These are phyloP conservation scores for Fusarium lyarnte DNA, from an alignment of 2,329 filamentous ascomycete genomes.

Conservation along the genomic window DNA sequence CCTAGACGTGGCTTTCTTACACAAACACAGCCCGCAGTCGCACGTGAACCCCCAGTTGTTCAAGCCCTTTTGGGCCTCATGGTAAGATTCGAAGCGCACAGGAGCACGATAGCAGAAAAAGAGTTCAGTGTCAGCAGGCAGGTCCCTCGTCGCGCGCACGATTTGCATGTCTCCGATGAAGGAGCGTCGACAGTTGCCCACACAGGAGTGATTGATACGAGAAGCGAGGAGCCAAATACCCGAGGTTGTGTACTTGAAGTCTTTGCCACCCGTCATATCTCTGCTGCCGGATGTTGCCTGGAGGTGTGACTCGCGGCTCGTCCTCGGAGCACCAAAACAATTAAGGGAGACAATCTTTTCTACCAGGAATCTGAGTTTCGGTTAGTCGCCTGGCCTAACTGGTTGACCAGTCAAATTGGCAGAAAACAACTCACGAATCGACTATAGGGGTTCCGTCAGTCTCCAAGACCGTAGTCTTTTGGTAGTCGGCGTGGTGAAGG, in stretches of 20 bases:
- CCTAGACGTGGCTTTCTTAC: neutral
- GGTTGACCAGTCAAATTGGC: accelerated
- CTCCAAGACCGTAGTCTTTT: neutral
- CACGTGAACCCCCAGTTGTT: neutral
- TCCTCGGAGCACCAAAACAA: neutral
- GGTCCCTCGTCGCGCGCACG: neutral
- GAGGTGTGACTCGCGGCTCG: neutral
- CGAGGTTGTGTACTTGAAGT: neutral
- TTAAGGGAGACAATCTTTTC: neutral
- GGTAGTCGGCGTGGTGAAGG: neutral
- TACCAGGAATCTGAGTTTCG: neutral
- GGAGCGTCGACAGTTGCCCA: neutral
- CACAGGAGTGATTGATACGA: constrained; percentile 2
- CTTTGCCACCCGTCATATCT: neutral
- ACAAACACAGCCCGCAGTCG: neutral
- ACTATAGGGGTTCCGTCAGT: neutral
- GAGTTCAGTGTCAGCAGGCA: neutral
- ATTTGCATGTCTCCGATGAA: constrained; percentile 5
- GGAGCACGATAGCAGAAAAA: neutral
- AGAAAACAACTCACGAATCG: neutral
- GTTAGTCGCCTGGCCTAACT: neutral
- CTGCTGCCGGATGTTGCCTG: neutral
- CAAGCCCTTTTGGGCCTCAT: neutral
- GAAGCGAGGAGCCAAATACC: neutral
- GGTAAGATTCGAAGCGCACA: neutral